Evolutionary conservation across 345 rosid species (phyloP).

Genomic region (Eucalyptus brandiana): DNA sequence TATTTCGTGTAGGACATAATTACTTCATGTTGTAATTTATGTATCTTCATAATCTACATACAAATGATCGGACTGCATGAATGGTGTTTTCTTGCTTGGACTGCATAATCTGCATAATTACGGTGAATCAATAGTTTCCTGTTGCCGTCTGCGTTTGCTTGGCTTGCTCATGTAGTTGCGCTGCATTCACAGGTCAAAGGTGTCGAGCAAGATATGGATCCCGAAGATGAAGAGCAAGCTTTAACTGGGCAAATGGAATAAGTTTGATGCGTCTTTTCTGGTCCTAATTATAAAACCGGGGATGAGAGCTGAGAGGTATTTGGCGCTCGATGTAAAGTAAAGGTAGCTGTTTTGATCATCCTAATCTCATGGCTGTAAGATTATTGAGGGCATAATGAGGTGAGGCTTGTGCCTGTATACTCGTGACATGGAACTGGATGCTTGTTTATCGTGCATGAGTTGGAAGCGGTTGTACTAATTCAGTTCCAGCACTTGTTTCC

Average conservation of each 20-base stretch:
- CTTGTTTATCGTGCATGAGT: not conserved
- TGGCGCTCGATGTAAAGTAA: not conserved
- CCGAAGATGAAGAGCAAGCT: constrained; percentile 39
- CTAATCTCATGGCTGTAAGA: not conserved
- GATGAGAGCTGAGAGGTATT: not conserved
- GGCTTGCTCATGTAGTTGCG: not conserved
- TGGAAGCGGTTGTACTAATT: not conserved
- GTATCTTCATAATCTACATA: not conserved
- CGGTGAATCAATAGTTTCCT: not conserved
- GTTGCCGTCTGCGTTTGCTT: not conserved
- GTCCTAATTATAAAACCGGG: not conserved
- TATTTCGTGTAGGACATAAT: not conserved
- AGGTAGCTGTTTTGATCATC: not conserved
- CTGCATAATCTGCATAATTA: too few species aligned
- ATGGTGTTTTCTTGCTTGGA: not conserved
- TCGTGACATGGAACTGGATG: not conserved
- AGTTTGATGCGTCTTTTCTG: not conserved
- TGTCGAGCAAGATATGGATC: constrained; percentile 85
- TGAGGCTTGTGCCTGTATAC: not conserved
- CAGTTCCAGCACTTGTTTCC: not conserved
- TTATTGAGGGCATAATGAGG: not conserved
- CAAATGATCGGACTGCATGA: not conserved
- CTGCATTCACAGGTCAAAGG: constrained; percentile 50
- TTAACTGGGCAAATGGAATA: constrained; percentile 48
- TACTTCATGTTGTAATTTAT: not conserved